phyloP scores from a whole-genome alignment of 2,329 filamentous ascomycete species.

The Niveomyces coronatus region DNA sequence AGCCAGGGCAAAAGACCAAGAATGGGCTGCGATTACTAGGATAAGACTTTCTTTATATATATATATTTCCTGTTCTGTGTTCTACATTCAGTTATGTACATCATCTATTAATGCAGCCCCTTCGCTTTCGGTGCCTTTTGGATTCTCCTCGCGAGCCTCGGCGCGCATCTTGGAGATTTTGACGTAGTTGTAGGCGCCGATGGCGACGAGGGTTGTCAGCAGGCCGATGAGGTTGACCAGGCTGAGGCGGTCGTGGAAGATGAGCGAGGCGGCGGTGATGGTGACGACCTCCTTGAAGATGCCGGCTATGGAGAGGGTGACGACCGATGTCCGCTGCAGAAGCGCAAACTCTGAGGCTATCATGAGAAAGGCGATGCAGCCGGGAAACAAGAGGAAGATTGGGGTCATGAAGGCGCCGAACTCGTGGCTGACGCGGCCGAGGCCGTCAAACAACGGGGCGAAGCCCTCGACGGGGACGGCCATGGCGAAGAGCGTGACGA shows the following conservation, averaged over 20 bases:
- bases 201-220: conserved; percentile 78
- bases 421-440: conserved; percentile 50
- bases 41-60: conserved; percentile 22
- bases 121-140: conserved; percentile 29
- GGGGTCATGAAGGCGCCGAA: conserved; percentile 60
- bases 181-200: conserved; percentile 85
- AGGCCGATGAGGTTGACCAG: conserved; percentile 80
- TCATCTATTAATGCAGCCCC: no score
- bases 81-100: no score
- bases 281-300: conserved; percentile 99
- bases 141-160: conserved; percentile 52
- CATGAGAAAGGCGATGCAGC: conserved; percentile 89
- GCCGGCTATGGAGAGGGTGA: conserved; percentile 90
- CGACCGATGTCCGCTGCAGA: conserved; percentile 87
- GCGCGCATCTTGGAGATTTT: conserved; percentile 83
- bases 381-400: conserved; percentile 76
- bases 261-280: conserved; percentile 74
- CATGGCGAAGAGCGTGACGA: conserved; percentile 66
- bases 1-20: conserved; percentile 58
- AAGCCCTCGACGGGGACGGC: conserved; percentile 82
- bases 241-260: conserved; percentile 84
- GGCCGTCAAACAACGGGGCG: conserved; percentile 52
- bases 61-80: neutral
- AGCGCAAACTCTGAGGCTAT: conserved; percentile 93
- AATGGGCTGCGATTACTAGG: conserved; percentile 52